Conservation (phyloP, 2,329 filamentous ascomycete genomes). For the Aspergillus pseudoviridinutans region DNA sequence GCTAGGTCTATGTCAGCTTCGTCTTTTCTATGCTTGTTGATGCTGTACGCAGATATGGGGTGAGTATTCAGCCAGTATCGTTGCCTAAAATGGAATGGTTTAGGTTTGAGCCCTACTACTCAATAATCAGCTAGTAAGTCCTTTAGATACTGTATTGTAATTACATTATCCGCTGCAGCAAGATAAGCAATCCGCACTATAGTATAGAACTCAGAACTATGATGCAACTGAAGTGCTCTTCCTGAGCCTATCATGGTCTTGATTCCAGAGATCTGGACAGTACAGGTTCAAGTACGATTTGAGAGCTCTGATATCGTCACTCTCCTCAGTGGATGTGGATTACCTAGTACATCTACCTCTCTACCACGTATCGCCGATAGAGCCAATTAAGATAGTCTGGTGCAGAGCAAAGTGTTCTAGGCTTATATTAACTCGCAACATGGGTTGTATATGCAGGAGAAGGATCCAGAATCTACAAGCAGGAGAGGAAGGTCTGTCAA, state of each 20-base stretch:
- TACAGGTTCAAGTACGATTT: too few relatives aligned
- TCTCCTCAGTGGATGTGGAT: neutral
- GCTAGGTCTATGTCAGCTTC: neutral
- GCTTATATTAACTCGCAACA: neutral
- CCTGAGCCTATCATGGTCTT: neutral
- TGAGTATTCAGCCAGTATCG: neutral
- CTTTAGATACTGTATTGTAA: conserved; percentile 4
- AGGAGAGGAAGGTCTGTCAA: conserved; percentile 1
- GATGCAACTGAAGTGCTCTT: neutral
- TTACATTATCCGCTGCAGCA: neutral
- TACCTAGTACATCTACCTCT: neutral
- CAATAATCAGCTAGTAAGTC: neutral
- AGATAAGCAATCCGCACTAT: neutral
- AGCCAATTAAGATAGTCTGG: neutral
- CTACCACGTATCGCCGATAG: neutral
- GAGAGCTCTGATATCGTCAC: neutral
- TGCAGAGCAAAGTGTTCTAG: neutral
- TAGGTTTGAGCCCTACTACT: conserved; percentile 21
- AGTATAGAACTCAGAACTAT: neutral
- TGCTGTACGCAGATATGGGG: neutral
- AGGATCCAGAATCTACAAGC: conserved; percentile 11
- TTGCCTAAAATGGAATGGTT: conserved; percentile 9
- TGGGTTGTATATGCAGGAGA: neutral
- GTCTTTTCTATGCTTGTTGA: neutral
- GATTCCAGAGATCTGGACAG: neutral